Base-by-base conservation (phyloP, 306 rosid genomes). In the Gastrolobium villosum region DNA sequence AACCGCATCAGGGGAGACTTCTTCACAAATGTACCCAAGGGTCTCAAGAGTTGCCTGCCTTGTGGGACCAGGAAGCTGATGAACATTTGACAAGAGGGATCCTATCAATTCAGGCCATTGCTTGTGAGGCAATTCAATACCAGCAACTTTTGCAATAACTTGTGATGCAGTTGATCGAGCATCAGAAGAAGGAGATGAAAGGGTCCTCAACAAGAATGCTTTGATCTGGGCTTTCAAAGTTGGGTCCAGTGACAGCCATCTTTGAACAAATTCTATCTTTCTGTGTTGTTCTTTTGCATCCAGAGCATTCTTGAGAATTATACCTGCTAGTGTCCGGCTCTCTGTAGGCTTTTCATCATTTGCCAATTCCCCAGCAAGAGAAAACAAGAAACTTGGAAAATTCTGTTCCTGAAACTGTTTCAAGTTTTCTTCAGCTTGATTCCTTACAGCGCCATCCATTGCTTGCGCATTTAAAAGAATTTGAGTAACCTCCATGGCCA, bases 241-340 rank as follows among this genome's bases (percentile, higher is more conserved):
- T 59, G 88, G 75, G 63, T 92, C 98, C 83, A 94, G 68, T 1
- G 94, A 72, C 66, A 94, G 67, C 98, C 98, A 94, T 78, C 94
- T 92, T 52, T 94, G 94, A 11, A 88, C 88, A 45, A 92, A 89
- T 64, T 92, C 98, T 52, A 85, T 71, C 84, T 94, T 94, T 72
- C 94, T 88, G 65, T 88, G 92, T n/a, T 94, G 96, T 53, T 94
- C 98, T 70, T 94, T 94, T 7, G 98, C 96, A 85, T 94, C 97
- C 87, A 94, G 69, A 9, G 97, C 97, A 85, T 94, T 94, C 92
- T 94, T 94, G 41, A 94, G 93, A 59, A 94, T 86, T 77, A 94
- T 70, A 76, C 98, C 98, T 0, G 96, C 98, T 45, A 94, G 79
- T 81, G 83, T 88, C 80, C 98, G 90, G 48, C 92, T 87, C 81